A percentile compares a stretch with the other conserved stretches of the same genome.
phyloP scores from a whole-genome alignment of 2,329 filamentous ascomycete species.

The Madurella fahalii region DNA sequence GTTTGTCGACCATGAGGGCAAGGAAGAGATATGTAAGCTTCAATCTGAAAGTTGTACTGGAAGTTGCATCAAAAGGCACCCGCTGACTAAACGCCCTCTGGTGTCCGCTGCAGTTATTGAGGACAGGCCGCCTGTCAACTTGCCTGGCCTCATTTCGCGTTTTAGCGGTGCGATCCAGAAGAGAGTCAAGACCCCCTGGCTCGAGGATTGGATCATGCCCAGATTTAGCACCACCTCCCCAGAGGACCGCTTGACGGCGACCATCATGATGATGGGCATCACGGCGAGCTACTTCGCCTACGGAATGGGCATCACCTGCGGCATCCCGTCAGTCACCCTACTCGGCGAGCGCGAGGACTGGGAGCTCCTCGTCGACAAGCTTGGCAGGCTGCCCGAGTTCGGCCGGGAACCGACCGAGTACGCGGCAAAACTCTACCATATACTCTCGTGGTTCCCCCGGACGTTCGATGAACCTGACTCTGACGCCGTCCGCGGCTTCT shows the following conservation, averaged over 20 bases:
- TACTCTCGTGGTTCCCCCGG: conserved; percentile 42
- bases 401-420: conserved; percentile 41
- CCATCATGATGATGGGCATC: conserved; percentile 42
- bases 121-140: conserved; percentile 8
- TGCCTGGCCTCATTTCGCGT: conserved; percentile 20
- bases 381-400: conserved; percentile 42
- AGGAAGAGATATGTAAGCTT: conserved; percentile 34
- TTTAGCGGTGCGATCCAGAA: conserved; percentile 40
- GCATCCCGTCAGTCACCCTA: conserved; percentile 40
- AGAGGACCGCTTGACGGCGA: conserved; percentile 37
- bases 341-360: conserved; percentile 38
- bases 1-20: conserved; percentile 43
- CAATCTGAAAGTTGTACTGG: too few species aligned
- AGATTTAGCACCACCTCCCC: conserved; percentile 39
- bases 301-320: conserved; percentile 35
- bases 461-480: conserved; percentile 39
- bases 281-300: conserved; percentile 39
- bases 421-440: conserved; percentile 37
- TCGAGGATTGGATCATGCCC: conserved; percentile 40
- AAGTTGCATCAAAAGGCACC: too few species aligned
- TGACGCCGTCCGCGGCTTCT: conserved; percentile 36
- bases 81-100: too few species aligned
- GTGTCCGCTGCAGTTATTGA: too few species aligned
- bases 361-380: conserved; percentile 35
- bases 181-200: conserved; percentile 39